A percentile compares a stretch with the other conserved stretches of the same genome.
phyloP scores from a whole-genome alignment of 169 alveolate species.

The Plasmodium fragile region DNA sequence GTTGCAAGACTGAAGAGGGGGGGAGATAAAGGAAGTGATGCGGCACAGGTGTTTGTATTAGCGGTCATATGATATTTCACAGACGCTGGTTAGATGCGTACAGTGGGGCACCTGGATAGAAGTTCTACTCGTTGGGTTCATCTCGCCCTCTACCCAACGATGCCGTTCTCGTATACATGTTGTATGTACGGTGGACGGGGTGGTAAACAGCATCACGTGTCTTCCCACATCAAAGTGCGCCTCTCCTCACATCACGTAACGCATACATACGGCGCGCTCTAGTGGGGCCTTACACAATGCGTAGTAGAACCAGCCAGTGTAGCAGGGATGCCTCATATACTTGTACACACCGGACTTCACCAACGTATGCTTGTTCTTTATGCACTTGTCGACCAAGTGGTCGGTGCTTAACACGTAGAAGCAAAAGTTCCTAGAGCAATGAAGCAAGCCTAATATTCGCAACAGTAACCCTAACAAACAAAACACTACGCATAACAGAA shows the following conservation, averaged over 20 bases:
- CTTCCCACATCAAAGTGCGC: not conserved
- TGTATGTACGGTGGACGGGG: not conserved
- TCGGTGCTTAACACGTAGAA: constrained; percentile 20
- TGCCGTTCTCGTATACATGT: not conserved
- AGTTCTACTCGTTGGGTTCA: too few species aligned
- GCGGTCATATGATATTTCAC: not conserved
- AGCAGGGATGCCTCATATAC: constrained; percentile 72
- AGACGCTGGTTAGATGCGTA: not conserved
- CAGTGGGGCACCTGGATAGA: too few species aligned
- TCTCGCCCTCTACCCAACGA: not conserved
- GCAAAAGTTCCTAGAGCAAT: constrained; percentile 38
- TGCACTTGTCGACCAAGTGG: constrained; percentile 3
- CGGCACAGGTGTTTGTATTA: not conserved
- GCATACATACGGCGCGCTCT: not conserved
- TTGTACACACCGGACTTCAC: constrained; percentile 43
- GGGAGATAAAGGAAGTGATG: not conserved
- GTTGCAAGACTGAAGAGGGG: constrained; percentile 28
- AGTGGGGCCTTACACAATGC: constrained; percentile 30
- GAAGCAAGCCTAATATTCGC: constrained; percentile 34
- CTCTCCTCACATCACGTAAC: too few species aligned
- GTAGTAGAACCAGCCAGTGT: constrained; percentile 74
- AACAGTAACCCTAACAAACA: constrained; percentile 14
- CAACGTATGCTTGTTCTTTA: constrained; percentile 19
- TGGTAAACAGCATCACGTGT: not conserved
- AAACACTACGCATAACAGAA: constrained; percentile 4